phyloP scores from a whole-genome alignment of 208 protist species.

The Crithidia expoeki region DNA sequence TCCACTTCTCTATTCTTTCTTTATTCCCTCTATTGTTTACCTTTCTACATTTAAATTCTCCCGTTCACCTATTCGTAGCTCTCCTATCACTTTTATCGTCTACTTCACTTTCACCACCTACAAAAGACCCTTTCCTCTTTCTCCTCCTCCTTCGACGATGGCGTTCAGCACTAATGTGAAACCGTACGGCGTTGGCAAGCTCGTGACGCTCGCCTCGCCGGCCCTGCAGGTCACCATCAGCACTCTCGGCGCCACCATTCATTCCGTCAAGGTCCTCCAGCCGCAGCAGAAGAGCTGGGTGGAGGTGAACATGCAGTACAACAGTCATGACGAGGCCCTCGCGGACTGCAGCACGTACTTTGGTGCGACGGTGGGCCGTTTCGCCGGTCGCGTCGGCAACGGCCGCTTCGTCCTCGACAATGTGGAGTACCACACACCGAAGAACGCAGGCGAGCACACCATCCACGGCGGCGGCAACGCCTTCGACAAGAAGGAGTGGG shows the following conservation, averaged over 20 bases:
- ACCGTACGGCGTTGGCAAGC: slow-evolving; percentile 40
- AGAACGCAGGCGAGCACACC: slow-evolving; percentile 30
- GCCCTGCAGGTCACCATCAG: slow-evolving; percentile 45
- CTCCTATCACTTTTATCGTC: background rate
- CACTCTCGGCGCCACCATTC: slow-evolving; percentile 56
- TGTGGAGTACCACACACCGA: slow-evolving; percentile 29
- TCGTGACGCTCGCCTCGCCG: slow-evolving; percentile 43
- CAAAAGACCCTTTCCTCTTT: background rate
- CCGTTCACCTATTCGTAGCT: background rate
- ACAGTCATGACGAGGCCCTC: slow-evolving; percentile 47
- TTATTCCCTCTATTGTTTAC: background rate
- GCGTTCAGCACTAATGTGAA: slow-evolving; percentile 36
- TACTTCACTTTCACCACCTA: background rate
- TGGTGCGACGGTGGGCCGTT: slow-evolving; percentile 65
- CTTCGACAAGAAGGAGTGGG: slow-evolving; percentile 62
- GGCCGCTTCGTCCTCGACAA: slow-evolving; percentile 48
- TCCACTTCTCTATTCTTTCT: slow-evolving; percentile 4
- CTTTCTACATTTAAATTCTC: background rate
- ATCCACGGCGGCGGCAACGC: slow-evolving; percentile 50
- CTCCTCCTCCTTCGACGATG: slow-evolving; percentile 14
- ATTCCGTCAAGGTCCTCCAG: slow-evolving; percentile 47
- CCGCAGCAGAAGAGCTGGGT: slow-evolving; percentile 44
- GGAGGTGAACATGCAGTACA: slow-evolving; percentile 59
- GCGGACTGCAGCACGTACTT: slow-evolving; percentile 51
- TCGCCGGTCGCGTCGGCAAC: slow-evolving; percentile 63